Evolutionary conservation across 2,329 filamentous ascomycete species (phyloP).

Genomic region (Ustulina deusta): DNA sequence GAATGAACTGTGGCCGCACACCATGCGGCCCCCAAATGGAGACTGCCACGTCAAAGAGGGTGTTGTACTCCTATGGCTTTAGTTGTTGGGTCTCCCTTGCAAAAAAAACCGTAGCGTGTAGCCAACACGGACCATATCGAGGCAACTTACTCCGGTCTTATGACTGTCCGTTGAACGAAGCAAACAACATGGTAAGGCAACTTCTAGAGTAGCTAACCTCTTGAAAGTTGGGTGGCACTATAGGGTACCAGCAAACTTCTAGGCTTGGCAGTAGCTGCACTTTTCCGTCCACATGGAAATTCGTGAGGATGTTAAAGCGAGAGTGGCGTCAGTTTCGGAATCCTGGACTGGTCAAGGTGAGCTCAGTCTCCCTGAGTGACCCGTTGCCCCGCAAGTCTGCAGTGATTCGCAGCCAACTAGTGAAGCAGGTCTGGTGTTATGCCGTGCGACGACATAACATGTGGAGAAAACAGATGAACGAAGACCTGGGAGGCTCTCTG

Average conservation of each 20-base stretch:
- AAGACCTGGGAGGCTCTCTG: constrained; percentile 46
- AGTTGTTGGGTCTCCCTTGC: constrained; percentile 41
- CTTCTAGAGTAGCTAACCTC: not conserved
- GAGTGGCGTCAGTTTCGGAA: constrained; percentile 45
- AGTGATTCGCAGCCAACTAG: constrained; percentile 44
- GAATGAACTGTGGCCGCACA: constrained; percentile 47
- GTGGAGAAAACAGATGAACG: constrained; percentile 49
- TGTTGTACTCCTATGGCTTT: constrained; percentile 45
- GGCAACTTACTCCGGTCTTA: constrained; percentile 14
- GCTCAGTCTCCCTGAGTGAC: constrained; percentile 41
- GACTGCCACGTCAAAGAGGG: constrained; percentile 51
- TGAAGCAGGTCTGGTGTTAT: constrained; percentile 45
- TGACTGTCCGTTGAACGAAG: constrained; percentile 12
- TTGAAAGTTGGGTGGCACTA: constrained; percentile 19
- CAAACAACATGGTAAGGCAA: constrained; percentile 11
- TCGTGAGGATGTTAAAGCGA: constrained; percentile 34
- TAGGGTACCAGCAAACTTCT: constrained; percentile 37
- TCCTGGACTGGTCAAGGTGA: constrained; percentile 45
- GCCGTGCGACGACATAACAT: constrained; percentile 46
- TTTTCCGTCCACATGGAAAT: constrained; percentile 46
- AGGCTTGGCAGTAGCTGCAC: constrained; percentile 45
- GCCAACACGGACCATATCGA: constrained; percentile 34
- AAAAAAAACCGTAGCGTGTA: constrained; percentile 42
- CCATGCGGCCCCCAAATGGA: constrained; percentile 46
- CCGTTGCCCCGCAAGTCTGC: constrained; percentile 45